Conservation (phyloP, 2,329 filamentous ascomycete genomes). For the Zymoseptoria ardabiliae region DNA sequence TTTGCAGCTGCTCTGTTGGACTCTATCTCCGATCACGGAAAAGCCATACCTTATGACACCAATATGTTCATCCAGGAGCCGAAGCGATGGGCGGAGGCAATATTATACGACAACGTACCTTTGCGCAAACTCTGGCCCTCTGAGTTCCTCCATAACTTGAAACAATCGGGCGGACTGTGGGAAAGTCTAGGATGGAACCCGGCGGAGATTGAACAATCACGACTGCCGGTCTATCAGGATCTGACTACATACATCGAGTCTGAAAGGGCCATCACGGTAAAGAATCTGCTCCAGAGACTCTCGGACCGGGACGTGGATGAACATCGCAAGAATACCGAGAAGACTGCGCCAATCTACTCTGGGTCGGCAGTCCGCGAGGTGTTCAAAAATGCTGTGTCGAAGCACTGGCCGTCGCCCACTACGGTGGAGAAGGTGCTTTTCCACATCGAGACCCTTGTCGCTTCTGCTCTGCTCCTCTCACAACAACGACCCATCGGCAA, state of each 20-base stretch:
- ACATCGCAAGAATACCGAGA: too few species aligned
- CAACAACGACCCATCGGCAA: background rate
- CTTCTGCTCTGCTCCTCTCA: background rate
- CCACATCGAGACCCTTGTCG: background rate
- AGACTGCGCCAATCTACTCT: too few species aligned
- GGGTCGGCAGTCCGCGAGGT: background rate
- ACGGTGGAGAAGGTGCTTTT: background rate
- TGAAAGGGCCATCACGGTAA: too few species aligned
- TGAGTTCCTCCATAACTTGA: background rate
- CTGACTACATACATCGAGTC: background rate
- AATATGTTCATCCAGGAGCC: too few species aligned
- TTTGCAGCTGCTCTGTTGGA: background rate
- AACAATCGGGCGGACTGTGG: background rate
- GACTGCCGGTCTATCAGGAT: background rate
- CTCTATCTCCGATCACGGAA: background rate
- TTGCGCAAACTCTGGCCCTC: background rate
- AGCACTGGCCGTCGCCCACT: background rate
- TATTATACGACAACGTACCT: background rate
- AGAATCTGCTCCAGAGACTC: too few species aligned
- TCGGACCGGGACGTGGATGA: too few species aligned
- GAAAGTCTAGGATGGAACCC: background rate
- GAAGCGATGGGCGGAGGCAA: background rate
- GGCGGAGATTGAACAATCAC: background rate
- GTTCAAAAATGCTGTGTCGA: background rate
- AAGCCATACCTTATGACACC: background rate